phyloP scores from a whole-genome alignment of 768 basidiomycete species.

The Pleurotus pulmonarius region DNA sequence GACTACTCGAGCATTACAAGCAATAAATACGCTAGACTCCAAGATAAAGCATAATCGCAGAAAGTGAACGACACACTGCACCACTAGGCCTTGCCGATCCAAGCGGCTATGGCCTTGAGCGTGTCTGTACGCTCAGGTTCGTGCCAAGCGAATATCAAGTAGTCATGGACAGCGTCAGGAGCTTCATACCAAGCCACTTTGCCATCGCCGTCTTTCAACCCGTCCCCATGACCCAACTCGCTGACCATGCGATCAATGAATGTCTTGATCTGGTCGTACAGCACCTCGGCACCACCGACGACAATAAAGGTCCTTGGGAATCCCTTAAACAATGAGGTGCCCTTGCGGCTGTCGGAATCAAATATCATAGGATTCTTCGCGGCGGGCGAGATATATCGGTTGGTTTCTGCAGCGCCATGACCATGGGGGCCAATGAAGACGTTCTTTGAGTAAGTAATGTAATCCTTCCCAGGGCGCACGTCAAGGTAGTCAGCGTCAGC shows the following conservation, averaged over 20 bases:
- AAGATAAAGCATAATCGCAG: not conserved
- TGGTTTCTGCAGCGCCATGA: slow-evolving; percentile 37
- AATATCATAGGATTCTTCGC: slow-evolving; percentile 32
- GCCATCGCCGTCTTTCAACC: slow-evolving; percentile 30
- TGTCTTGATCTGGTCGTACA: slow-evolving; percentile 49
- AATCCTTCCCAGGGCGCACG: slow-evolving; percentile 15
- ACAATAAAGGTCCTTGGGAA: slow-evolving; percentile 62
- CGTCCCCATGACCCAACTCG: slow-evolving; percentile 46
- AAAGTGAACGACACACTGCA: not conserved
- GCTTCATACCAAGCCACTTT: slow-evolving; percentile 47
- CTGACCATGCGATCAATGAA: slow-evolving; percentile 44
- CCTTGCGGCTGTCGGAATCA: not conserved
- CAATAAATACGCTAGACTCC: not conserved
- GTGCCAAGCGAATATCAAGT: slow-evolving; percentile 43
- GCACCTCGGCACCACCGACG: slow-evolving; percentile 52
- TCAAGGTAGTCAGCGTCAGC: slow-evolving; percentile 34
- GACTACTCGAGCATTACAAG: not conserved
- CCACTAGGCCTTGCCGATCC: slow-evolving; percentile 25
- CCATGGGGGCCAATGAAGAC: slow-evolving; percentile 50
- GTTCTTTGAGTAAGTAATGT: slow-evolving; percentile 26
- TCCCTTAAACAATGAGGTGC: slow-evolving; percentile 39
- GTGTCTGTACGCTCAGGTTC: slow-evolving; percentile 51
- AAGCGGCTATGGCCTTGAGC: slow-evolving; percentile 44
- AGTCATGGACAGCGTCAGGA: slow-evolving; percentile 52
- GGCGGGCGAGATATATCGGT: slow-evolving; percentile 58